These are phyloP conservation scores for Alloascoidea africana DNA, from an alignment of 805 yeast genomes.

Conservation along the genomic window DNA sequence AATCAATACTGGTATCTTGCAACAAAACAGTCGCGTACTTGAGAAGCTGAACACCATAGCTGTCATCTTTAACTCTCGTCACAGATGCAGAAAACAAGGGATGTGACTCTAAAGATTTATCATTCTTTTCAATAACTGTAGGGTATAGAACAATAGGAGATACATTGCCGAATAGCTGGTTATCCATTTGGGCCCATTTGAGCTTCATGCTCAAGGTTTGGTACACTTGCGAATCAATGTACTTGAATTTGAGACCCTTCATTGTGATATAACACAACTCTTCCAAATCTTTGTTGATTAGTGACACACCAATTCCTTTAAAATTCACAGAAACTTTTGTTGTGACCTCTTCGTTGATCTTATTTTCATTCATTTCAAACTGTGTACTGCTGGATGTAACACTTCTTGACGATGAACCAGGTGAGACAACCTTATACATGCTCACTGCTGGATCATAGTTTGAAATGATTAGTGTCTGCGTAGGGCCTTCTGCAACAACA, in stretches of 20 bases:
- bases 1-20: conserved; percentile 84
- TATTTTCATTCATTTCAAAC: conserved; percentile 16
- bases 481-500: conserved; percentile 93
- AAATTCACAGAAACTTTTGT: conserved; percentile 45
- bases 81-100: conserved; percentile 84
- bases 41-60: conserved; percentile 80
- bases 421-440: conserved; percentile 37
- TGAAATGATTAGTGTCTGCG: conserved; percentile 74
- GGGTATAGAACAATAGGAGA: conserved; percentile 87
- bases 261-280: conserved; percentile 78
- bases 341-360: conserved; percentile 36
- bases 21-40: conserved; percentile 82
- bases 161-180: conserved; percentile 76
- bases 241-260: conserved; percentile 66
- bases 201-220: conserved; percentile 68
- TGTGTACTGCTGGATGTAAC: conserved; percentile 9
- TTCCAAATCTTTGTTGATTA: conserved; percentile 52
- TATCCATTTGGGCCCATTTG: conserved; percentile 93
- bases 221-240: conserved; percentile 71
- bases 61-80: conserved; percentile 72
- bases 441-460: conserved; percentile 70
- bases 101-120: conserved; percentile 71
- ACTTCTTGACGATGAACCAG: conserved; percentile 8
- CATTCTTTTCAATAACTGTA: conserved; percentile 71
- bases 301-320: conserved; percentile 73